These are phyloP conservation scores for Quercus berberidifolia DNA, from an alignment of 306 rosid species.

Conservation along the genomic window DNA sequence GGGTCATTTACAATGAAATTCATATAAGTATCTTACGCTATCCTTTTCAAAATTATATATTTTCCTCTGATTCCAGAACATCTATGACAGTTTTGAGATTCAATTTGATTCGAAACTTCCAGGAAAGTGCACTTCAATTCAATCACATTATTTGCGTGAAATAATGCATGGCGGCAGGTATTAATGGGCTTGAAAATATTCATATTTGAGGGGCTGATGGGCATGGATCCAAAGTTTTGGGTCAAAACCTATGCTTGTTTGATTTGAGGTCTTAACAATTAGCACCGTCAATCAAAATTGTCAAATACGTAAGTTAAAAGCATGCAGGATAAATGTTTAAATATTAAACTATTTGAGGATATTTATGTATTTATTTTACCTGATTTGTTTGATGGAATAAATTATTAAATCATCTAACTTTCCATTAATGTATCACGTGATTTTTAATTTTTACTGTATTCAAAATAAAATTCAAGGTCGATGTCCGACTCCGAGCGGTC, in stretches of 20 bases:
- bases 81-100: too few relatives aligned
- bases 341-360: too few relatives aligned
- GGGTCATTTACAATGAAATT: too few relatives aligned
- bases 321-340: too few relatives aligned
- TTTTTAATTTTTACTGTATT: background rate
- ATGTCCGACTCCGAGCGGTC: conserved; percentile 21
- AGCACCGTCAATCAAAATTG: too few relatives aligned
- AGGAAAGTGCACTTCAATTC: background rate
- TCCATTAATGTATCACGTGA: conserved; percentile 25
- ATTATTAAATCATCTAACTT: background rate
- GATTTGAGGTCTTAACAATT: too few relatives aligned
- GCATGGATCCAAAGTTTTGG: background rate
- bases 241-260: background rate
- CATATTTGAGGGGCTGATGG: background rate
- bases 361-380: too few relatives aligned
- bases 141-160: background rate
- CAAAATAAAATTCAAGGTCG: conserved; percentile 21
- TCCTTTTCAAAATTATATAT: background rate
- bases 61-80: background rate
- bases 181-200: background rate
- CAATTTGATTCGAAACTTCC: background rate
- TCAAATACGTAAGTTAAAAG: too few relatives aligned
- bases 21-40: too few relatives aligned
- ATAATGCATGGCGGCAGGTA: background rate
- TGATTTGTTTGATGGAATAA: background rate